Base-by-base conservation (phyloP, 1,284 basidiomycete species). In the Apiotrichum laibachii region DNA sequence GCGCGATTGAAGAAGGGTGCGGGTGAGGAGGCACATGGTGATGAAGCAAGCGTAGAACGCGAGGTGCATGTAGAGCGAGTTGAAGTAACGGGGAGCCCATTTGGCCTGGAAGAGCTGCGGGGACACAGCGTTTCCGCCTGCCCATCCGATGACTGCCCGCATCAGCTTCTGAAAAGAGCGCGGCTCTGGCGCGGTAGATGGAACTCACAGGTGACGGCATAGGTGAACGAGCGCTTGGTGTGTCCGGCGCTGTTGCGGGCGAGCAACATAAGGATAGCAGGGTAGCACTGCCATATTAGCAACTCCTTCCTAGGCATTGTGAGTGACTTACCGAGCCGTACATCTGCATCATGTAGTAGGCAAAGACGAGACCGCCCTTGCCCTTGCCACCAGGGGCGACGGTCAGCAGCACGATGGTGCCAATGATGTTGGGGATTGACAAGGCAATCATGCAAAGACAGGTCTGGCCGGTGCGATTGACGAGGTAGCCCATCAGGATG, bases 191-290 rank as follows among this genome's bases (percentile, higher is more conserved):
- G 7, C 7, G 26, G 26, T 4, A 31, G 26, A 3, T 2, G 8
- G 1, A n/a, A 51, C 55, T 39, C 53, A 55, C 57, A 72, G 22
- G 62, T 62, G 11, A 62, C 51, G 33, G 69, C 65, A 57, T 69
- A 72, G 26, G 59, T 63, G n/a, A 70, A 56, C 4, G 59, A 62
- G 52, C 69, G 71, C 60, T 72, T 72, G 22, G 69, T 72, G 43
- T 67, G 62, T 15, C 70, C 70, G n/a, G 69, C 66, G 7, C 56
- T 50, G 59, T 72, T 72, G 5, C 67, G 50, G 1, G 68, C 66
- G 1, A 69, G 57, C 47, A 70, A 55, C 26, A 60, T 46, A 52
- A 65, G 67, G 22, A 66, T 60, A 1, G 60, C 55, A 11, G 70
- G 68, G 40, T 69, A 59, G 53, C 55, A 59, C 59, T 66, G 49